phyloP scores from a whole-genome alignment of 257 asterid species.

The Scutellaria galericulata region DNA sequence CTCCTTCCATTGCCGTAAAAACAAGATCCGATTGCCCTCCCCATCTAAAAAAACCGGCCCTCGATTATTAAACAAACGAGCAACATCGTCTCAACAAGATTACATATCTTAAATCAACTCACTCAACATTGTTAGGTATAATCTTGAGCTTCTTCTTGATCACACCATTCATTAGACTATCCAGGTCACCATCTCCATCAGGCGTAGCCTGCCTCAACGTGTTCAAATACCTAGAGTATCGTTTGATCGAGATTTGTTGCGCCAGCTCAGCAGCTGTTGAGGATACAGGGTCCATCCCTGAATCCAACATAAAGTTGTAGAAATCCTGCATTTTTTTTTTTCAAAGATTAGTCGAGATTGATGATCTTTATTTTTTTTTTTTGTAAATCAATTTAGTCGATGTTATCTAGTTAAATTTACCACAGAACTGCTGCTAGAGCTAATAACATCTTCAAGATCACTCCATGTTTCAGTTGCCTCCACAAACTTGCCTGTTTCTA shows the following conservation, averaged over 20 bases:
- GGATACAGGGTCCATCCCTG: slow-evolving; percentile 70
- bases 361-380: neutral
- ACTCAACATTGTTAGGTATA: slow-evolving; percentile 66
- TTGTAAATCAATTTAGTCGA: neutral
- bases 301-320: slow-evolving; percentile 85
- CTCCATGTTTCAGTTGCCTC: slow-evolving; percentile 79
- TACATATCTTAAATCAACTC: slow-evolving; percentile 32
- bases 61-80: neutral
- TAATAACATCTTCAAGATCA: slow-evolving; percentile 57
- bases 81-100: neutral
- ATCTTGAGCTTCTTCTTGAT: slow-evolving; percentile 77
- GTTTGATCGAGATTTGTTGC: slow-evolving; percentile 45
- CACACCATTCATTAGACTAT: slow-evolving; percentile 72
- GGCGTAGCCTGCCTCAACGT: slow-evolving; percentile 55
- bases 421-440: slow-evolving; percentile 62
- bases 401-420: slow-evolving; percentile 31
- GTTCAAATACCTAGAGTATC: slow-evolving; percentile 70
- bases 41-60: slow-evolving; percentile 56
- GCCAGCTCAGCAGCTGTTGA: slow-evolving; percentile 57
- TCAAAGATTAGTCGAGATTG: neutral
- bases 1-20: slow-evolving; percentile 57
- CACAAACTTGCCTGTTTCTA: slow-evolving; percentile 54
- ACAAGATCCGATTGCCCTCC: slow-evolving; percentile 67
- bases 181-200: slow-evolving; percentile 60
- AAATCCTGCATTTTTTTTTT: slow-evolving; percentile 57